phyloP scores from a whole-genome alignment of 306 rosid species.

The Lablab purpureus region DNA sequence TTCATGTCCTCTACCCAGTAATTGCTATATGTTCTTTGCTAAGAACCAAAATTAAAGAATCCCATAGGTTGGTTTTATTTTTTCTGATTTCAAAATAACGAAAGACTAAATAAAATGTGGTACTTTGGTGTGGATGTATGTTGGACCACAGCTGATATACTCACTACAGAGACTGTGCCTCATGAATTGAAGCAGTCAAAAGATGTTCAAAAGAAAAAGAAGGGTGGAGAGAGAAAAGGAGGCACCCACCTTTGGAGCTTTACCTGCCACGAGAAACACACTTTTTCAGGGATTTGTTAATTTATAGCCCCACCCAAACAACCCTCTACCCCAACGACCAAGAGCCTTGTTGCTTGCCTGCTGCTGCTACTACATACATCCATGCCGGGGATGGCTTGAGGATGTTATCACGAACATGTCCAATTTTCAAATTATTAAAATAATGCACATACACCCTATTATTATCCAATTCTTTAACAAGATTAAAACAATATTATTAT shows the following conservation, averaged over 20 bases:
- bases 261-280: constrained; percentile 50
- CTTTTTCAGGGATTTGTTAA: constrained; percentile 48
- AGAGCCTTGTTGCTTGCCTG: constrained; percentile 37
- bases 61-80: constrained; percentile 25
- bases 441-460: not conserved
- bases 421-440: not conserved
- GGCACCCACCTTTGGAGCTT: constrained; percentile 45
- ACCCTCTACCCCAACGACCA: constrained; percentile 40
- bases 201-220: constrained; percentile 49
- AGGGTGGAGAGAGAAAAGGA: constrained; percentile 36
- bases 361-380: constrained; percentile 3
- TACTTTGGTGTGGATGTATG: constrained; percentile 53
- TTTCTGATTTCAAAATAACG: constrained; percentile 24
- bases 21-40: not conserved
- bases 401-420: constrained; percentile 25
- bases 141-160: constrained; percentile 44
- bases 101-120: constrained; percentile 31
- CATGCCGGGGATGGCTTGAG: constrained; percentile 48
- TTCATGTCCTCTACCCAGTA: constrained; percentile 20
- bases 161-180: constrained; percentile 34
- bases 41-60: constrained; percentile 34
- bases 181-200: constrained; percentile 58
- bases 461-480: not conserved
- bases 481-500: not conserved
- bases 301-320: constrained; percentile 45